Evolutionary conservation across 1,139 yeast genomes (phyloP).

Genomic region (Yarrowia galli): DNA sequence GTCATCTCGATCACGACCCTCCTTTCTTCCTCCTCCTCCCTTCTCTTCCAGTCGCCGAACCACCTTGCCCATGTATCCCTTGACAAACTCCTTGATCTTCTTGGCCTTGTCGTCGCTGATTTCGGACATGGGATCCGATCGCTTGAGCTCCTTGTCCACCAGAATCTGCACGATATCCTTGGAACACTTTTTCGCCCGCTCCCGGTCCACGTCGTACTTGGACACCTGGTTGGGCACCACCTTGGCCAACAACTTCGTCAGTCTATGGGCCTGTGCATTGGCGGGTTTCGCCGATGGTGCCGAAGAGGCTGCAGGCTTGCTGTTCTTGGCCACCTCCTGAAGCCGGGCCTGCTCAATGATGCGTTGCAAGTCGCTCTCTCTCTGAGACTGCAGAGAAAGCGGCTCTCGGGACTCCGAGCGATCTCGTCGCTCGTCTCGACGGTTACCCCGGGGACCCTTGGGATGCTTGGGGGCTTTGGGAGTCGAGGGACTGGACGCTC

Average conservation of each 20-base stretch:
- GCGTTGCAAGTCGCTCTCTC: constrained; percentile 49
- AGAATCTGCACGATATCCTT: constrained; percentile 73
- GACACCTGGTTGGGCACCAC: constrained; percentile 81
- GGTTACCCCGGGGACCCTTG: constrained; percentile 2
- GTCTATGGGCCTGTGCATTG: constrained; percentile 45
- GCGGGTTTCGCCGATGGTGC: neutral
- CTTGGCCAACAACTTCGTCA: constrained; percentile 68
- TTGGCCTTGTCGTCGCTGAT: constrained; percentile 67
- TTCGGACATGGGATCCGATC: constrained; percentile 42
- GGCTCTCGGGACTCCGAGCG: constrained; percentile 39
- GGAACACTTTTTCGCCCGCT: constrained; percentile 77
- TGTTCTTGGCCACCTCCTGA: neutral
- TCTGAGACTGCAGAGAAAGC: constrained; percentile 43
- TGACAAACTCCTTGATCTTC: constrained; percentile 71
- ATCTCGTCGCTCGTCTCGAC: constrained; percentile 5
- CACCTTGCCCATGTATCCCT: constrained; percentile 77
- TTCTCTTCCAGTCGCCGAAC: constrained; percentile 47
- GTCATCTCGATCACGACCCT: too few relatives aligned
- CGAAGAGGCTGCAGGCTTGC: neutral
- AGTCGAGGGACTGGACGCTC: neutral
- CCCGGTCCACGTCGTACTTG: constrained; percentile 74
- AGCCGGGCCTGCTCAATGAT: constrained; percentile 53
- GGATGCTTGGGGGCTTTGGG: constrained; percentile 13
- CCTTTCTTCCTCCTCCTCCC: neutral
- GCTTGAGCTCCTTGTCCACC: constrained; percentile 67